Evolutionary conservation across 805 yeast species (phyloP).

Genomic region (Zygoascus ofunaensis): DNA sequence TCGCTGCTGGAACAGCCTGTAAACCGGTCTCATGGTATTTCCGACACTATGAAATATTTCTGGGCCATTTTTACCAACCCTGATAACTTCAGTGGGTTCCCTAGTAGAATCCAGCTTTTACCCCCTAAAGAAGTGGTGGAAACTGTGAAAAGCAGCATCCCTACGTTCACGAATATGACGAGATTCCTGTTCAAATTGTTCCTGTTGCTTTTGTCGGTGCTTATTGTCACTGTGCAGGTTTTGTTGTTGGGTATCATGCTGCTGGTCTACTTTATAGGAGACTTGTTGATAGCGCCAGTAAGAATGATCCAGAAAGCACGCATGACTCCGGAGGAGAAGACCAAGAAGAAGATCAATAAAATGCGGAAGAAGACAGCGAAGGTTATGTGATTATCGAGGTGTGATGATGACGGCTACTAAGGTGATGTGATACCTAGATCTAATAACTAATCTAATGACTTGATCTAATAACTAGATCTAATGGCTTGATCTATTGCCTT

Average conservation of each 20-base stretch:
- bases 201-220: constrained; percentile 11
- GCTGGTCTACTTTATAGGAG: constrained; percentile 16
- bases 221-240: constrained; percentile 15
- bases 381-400: too few species aligned
- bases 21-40: not conserved
- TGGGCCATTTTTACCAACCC: constrained; percentile 19
- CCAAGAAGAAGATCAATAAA: not conserved
- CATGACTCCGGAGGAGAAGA: not conserved
- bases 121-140: constrained; percentile 17
- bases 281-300: constrained; percentile 11
- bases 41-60: constrained; percentile 11
- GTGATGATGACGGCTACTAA: too few species aligned
- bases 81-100: constrained; percentile 10
- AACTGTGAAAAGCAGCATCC: constrained; percentile 3
- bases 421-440: too few species aligned
- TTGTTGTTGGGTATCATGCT: constrained; percentile 15
- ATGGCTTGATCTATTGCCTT: too few species aligned
- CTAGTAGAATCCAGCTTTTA: constrained; percentile 4
- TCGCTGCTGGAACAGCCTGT: not conserved
- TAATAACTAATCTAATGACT: too few species aligned
- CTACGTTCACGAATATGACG: constrained; percentile 1
- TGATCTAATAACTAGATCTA: too few species aligned
- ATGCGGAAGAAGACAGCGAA: not conserved
- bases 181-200: constrained; percentile 5
- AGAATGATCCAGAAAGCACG: not conserved